These are phyloP conservation scores for Penicilliopsis zonata DNA, from an alignment of 495 filamentous ascomycete genomes.

Conservation along the genomic window DNA sequence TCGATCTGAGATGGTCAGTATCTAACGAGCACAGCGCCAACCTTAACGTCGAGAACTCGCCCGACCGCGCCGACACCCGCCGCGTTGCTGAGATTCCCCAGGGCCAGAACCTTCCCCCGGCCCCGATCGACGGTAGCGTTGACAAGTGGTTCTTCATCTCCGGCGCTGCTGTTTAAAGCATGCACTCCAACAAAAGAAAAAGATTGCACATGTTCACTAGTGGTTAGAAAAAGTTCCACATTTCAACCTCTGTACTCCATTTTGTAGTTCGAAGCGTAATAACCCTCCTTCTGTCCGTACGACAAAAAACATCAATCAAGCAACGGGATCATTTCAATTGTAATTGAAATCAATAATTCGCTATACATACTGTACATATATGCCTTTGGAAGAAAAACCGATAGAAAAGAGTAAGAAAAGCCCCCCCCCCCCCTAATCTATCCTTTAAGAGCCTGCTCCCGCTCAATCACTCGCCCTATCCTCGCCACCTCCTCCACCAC, in stretches of 20 bases:
- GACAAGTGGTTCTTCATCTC: slow-evolving; percentile 99
- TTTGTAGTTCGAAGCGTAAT: too few relatives aligned
- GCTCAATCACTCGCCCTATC: slow-evolving; percentile 66
- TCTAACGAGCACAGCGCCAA: slow-evolving; percentile 52
- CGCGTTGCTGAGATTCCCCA: slow-evolving; percentile 61
- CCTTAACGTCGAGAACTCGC: slow-evolving; percentile 56
- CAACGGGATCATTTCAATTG: slow-evolving; percentile 9
- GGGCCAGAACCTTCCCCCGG: slow-evolving; percentile 62
- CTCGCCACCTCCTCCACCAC: slow-evolving; percentile 82
- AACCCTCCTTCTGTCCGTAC: too few relatives aligned
- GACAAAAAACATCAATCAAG: slow-evolving; percentile 15
- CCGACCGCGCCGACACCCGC: slow-evolving; percentile 47
- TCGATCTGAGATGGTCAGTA: slow-evolving; percentile 12
- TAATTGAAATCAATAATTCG: too few relatives aligned
- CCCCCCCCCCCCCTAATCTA: too few relatives aligned
- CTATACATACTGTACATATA: too few relatives aligned
- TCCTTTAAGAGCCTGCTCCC: slow-evolving; percentile 68
- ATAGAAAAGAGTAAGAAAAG: slow-evolving; percentile 5
- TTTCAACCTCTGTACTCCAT: too few relatives aligned
- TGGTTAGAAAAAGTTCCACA: slow-evolving; percentile 2
- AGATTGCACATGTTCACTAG: slow-evolving; percentile 8
- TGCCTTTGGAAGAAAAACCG: too few relatives aligned
- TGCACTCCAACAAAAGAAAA: slow-evolving; percentile 10
- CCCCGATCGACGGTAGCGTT: slow-evolving; percentile 88
- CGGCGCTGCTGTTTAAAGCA: slow-evolving; percentile 73